These are phyloP conservation scores for Diphasiastrum complanatum DNA, from an alignment of 83 land plant species.

Conservation along the genomic window DNA sequence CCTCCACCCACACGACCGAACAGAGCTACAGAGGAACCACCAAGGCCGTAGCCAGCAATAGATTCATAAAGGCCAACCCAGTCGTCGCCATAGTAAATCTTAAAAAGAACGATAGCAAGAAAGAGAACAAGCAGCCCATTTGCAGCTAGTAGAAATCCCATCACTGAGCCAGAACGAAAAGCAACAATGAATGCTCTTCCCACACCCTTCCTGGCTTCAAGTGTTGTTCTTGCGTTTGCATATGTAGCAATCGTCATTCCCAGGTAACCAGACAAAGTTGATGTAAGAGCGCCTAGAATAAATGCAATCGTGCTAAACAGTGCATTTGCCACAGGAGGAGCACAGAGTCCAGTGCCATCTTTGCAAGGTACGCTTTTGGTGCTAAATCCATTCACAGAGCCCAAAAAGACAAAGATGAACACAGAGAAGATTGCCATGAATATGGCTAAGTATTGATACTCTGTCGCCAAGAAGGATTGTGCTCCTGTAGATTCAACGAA, in stretches of 20 bases:
- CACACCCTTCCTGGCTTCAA: constrained; percentile 76
- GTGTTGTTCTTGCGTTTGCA: constrained; percentile 73
- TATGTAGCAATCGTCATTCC: constrained; percentile 86
- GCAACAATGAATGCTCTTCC: constrained; percentile 82
- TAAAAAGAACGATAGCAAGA: constrained; percentile 62
- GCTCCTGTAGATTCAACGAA: constrained; percentile 28
- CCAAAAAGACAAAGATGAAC: constrained; percentile 59
- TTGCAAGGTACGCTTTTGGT: constrained; percentile 49
- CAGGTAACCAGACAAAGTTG: constrained; percentile 67
- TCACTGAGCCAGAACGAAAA: constrained; percentile 79
- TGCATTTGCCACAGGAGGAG: constrained; percentile 64
- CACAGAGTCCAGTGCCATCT: constrained; percentile 39
- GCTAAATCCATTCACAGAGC: constrained; percentile 76
- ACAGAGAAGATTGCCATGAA: constrained; percentile 47
- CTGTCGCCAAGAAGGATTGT: constrained; percentile 44
- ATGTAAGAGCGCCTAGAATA: constrained; percentile 69
- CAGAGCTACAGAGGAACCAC: constrained; percentile 87
- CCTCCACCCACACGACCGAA: constrained; percentile 95
- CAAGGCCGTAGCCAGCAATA: constrained; percentile 91
- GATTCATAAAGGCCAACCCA: constrained; percentile 88
- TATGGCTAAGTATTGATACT: constrained; percentile 45
- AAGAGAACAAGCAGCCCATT: constrained; percentile 75
- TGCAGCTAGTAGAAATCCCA: constrained; percentile 80
- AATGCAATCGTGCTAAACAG: constrained; percentile 63
- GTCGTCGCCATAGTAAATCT: constrained; percentile 69